Evolutionary conservation across 768 basidiomycete genomes (phyloP).

Genomic region (Fibroporia radiculosa): DNA sequence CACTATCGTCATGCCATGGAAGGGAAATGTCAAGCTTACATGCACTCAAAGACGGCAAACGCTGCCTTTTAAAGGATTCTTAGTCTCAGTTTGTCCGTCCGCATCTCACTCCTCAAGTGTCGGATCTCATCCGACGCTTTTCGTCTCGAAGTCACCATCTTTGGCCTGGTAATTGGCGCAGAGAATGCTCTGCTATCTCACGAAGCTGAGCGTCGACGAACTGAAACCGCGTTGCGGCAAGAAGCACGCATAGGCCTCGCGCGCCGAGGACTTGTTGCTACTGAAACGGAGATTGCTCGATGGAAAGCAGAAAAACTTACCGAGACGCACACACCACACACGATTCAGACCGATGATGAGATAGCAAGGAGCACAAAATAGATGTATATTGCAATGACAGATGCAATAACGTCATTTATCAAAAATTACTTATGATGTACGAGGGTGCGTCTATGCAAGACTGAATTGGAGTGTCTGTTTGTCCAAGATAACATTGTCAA

Average conservation of each 20-base stretch:
- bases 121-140: neutral
- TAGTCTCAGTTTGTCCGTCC: slow-evolving; percentile 55
- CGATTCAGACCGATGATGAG: neutral
- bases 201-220: slow-evolving; percentile 55
- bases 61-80: slow-evolving; percentile 72
- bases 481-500: too few relatives aligned
- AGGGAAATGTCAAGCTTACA: too few relatives aligned
- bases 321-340: too few relatives aligned
- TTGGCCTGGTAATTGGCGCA: slow-evolving; percentile 67
- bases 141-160: slow-evolving; percentile 39
- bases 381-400: slow-evolving; percentile 1
- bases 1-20: neutral
- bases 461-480: too few relatives aligned
- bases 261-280: slow-evolving; percentile 65
- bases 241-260: slow-evolving; percentile 72
- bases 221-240: slow-evolving; percentile 62
- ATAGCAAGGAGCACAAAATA: neutral
- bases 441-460: too few relatives aligned
- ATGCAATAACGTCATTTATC: slow-evolving; percentile 6
- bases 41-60: slow-evolving; percentile 56
- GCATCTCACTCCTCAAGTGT: neutral
- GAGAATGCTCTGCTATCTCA: slow-evolving; percentile 69
- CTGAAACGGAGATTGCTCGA: slow-evolving; percentile 76
- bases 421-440: neutral
- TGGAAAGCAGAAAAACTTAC: slow-evolving; percentile 50